These are phyloP conservation scores for Bimuria novae-zelandiae DNA, from an alignment of 2,329 filamentous ascomycete genomes.

Conservation along the genomic window DNA sequence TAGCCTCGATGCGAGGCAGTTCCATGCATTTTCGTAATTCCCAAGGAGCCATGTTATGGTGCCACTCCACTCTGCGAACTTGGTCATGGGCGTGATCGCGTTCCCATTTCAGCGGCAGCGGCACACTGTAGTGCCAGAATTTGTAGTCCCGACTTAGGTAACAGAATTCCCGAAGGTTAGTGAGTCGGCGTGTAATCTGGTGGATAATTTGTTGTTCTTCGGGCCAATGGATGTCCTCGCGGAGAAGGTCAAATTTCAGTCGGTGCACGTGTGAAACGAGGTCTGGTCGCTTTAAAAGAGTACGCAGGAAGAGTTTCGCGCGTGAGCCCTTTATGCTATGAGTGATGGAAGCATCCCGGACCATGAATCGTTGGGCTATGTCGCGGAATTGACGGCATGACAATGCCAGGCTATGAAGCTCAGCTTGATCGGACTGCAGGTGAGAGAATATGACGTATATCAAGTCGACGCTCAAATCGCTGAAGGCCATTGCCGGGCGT, in stretches of 20 bases:
- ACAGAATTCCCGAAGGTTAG: constrained; percentile 11
- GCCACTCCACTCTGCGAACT: constrained; percentile 10
- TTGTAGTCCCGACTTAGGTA: constrained; percentile 10
- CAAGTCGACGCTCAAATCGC: constrained; percentile 9
- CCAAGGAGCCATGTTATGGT: constrained; percentile 10
- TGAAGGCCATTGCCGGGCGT: constrained; percentile 3
- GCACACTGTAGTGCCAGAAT: constrained; percentile 9
- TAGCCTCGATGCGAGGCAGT: constrained; percentile 7
- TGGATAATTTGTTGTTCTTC: constrained; percentile 8
- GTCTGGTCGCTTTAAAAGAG: constrained; percentile 7
- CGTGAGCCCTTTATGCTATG: constrained; percentile 6
- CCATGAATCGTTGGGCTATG: constrained; percentile 11
- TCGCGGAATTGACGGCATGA: constrained; percentile 9
- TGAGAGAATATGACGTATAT: constrained; percentile 14
- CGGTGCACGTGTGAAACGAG: constrained; percentile 11
- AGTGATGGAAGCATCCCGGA: constrained; percentile 4
- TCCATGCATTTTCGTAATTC: constrained; percentile 5
- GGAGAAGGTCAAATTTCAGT: constrained; percentile 9
- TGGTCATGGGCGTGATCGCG: not conserved
- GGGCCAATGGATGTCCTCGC: constrained; percentile 9
- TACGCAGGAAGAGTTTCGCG: constrained; percentile 10
- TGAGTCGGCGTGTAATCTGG: constrained; percentile 3
- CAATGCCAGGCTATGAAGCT: constrained; percentile 1
- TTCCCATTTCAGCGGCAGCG: constrained; percentile 2
- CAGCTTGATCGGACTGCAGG: constrained; percentile 4